Evolutionary conservation across 805 yeast species (phyloP).

Genomic region (Pichia scutulata): DNA sequence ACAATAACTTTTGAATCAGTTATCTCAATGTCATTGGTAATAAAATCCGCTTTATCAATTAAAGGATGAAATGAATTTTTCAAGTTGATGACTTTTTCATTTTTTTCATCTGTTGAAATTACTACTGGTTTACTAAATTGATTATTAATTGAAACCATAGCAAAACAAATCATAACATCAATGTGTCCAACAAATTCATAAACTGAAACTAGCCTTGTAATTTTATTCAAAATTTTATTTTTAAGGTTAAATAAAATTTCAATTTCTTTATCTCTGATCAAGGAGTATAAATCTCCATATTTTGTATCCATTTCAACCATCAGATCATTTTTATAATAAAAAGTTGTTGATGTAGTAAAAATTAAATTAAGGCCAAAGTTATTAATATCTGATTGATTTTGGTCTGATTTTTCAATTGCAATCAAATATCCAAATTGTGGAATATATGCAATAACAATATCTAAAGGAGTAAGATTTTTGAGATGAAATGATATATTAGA

Average conservation of each 20-base stretch:
- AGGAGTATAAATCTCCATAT: slow-evolving; percentile 36
- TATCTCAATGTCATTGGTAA: slow-evolving; percentile 32
- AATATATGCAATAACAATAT: slow-evolving; percentile 29
- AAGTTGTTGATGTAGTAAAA: slow-evolving; percentile 31
- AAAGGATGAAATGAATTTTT: slow-evolving; percentile 40
- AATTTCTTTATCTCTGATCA: slow-evolving; percentile 34
- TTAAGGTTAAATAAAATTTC: slow-evolving; percentile 32
- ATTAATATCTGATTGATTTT: not conserved
- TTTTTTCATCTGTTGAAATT: slow-evolving; percentile 15
- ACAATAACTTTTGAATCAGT: slow-evolving; percentile 25
- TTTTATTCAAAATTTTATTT: slow-evolving; percentile 13
- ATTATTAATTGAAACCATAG: slow-evolving; percentile 22
- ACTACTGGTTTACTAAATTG: slow-evolving; percentile 30
- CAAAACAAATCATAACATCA: slow-evolving; percentile 32
- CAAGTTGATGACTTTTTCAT: slow-evolving; percentile 17
- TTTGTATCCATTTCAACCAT: slow-evolving; percentile 29
- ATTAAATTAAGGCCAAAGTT: slow-evolving; percentile 26
- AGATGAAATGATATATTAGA: slow-evolving; percentile 18
- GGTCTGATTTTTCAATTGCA: slow-evolving; percentile 16
- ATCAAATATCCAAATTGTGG: slow-evolving; percentile 40
- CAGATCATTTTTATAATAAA: slow-evolving; percentile 30
- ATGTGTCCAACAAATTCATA: slow-evolving; percentile 27
- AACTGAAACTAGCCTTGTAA: slow-evolving; percentile 12
- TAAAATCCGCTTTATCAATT: slow-evolving; percentile 17
- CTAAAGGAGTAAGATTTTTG: not conserved